Percentiles rank a stretch among this genome's conserved stretches.
Conservation (phyloP, 2,329 filamentous ascomycete species). For the Thielaviopsis punctulata region DNA sequence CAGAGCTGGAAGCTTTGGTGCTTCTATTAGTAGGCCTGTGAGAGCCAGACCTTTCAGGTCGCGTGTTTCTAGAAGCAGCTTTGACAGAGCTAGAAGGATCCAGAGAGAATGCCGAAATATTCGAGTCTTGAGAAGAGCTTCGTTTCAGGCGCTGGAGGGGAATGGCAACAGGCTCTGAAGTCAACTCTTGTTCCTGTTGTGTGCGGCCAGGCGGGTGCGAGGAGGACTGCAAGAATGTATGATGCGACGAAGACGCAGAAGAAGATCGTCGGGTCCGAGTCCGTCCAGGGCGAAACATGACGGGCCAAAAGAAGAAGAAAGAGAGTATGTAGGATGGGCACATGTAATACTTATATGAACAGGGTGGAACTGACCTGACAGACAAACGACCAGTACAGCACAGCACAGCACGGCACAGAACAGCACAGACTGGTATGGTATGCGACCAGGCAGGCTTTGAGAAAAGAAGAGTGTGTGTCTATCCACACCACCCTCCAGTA, state of each 20-base stretch:
- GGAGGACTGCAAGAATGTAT: neutral
- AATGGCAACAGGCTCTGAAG: neutral
- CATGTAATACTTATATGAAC: constrained; percentile 3
- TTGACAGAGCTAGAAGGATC: neutral
- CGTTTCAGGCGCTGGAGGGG: constrained; percentile 1
- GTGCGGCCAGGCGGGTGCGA: neutral
- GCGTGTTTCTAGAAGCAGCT: neutral
- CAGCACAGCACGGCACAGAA: neutral
- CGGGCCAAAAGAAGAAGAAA: neutral
- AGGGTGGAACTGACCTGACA: neutral
- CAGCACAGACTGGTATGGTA: neutral
- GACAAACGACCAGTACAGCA: neutral
- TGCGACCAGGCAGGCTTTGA: no score
- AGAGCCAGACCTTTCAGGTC: neutral
- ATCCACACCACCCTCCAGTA: neutral
- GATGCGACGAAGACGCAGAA: neutral
- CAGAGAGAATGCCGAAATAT: constrained; percentile 1
- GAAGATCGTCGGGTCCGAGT: neutral
- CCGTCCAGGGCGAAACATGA: constrained; percentile 1
- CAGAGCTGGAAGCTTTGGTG: neutral
- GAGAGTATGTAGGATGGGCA: neutral
- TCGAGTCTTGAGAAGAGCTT: neutral
- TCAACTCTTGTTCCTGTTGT: neutral
- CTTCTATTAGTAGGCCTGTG: neutral
- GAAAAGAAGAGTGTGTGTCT: no score